phyloP scores from a whole-genome alignment of 2,329 filamentous ascomycete species.

The Aspergillus sp. region DNA sequence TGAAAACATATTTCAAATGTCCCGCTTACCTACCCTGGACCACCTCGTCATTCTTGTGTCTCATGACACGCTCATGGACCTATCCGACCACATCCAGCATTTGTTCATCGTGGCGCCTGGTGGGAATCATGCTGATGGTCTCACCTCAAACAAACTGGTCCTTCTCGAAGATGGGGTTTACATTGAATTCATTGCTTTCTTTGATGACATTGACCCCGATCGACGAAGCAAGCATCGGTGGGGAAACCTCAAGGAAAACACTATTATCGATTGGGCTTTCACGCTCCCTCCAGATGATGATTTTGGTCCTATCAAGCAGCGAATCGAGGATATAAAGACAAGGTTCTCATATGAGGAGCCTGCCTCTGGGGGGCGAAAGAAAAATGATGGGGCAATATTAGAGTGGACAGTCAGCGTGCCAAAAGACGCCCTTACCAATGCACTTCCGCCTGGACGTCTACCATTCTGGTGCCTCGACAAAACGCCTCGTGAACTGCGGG shows the following conservation, averaged over 20 bases:
- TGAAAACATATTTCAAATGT: too few relatives aligned
- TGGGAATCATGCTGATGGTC: slow-evolving; percentile 12
- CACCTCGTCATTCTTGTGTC: slow-evolving; percentile 4
- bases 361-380: not conserved
- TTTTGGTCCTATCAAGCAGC: slow-evolving; percentile 7
- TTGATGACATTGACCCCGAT: slow-evolving; percentile 11
- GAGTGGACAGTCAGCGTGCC: not conserved
- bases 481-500: not conserved
- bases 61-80: slow-evolving; percentile 4
- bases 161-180: slow-evolving; percentile 12
- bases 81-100: slow-evolving; percentile 4
- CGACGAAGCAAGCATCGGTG: slow-evolving; percentile 12
- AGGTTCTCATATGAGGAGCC: not conserved
- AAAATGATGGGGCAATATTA: not conserved
- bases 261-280: slow-evolving; percentile 15
- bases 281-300: slow-evolving; percentile 9
- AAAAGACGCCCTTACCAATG: not conserved
- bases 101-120: slow-evolving; percentile 11
- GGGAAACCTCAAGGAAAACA: slow-evolving; percentile 12
- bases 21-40: not conserved
- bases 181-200: slow-evolving; percentile 15
- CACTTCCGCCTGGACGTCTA: not conserved
- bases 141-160: slow-evolving; percentile 14
- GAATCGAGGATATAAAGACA: not conserved
- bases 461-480: not conserved